Evolutionary conservation across 108 stramenopile species (phyloP), one percentile per base, ranked within the genome.

Genomic region (Skeletonema marinoi): DNA sequence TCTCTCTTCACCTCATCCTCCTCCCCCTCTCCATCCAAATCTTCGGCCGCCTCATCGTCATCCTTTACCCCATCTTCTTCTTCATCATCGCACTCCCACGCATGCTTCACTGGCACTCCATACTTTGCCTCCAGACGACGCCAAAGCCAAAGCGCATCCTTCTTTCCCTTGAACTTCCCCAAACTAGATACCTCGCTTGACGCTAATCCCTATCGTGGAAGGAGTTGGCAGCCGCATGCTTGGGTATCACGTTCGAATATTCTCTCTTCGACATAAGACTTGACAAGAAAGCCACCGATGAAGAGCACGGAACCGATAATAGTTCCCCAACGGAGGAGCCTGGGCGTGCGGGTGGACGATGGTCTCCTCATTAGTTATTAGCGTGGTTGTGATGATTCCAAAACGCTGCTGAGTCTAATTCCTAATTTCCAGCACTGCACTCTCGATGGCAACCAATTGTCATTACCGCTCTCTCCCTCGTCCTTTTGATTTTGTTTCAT

Each of bases 111-210:
- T 0, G 88, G 87, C n/a, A 72, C 73, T 10, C 83, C 89, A 61
- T 95, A 95, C 84, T 95, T 95, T 51, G 85, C 90, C 74, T 93
- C 92, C 17, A 95, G 83, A 60, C 83, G 74, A 32, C 82, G 88
- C 92, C 92, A 95, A 19, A 95, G 88, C 92, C 92, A 95, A 19
- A 95, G 76, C 67, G 88, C 87, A 8, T 86, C 84, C 68, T 90
- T 92, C 80, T 91, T 92, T 61, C 83, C 82, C 46, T 87, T 87
- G 77, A 93, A 95, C 73, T 93, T 95, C 78, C 82, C 78, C 82
- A 95, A 1, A 88, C 91, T 33, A 92, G 67, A 38, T 89, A 95
- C 5, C 90, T 88, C 54, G 94, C 92, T 68, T 89, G 88, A 42
- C 80, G 81, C n/a, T 78, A 38, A 71, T 95, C 92, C 8, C 94